Percentiles rank a stretch among this genome's conserved stretches.
These are phyloP conservation scores for Amanita rubescens DNA, from an alignment of 768 basidiomycete genomes.

Conservation along the genomic window DNA sequence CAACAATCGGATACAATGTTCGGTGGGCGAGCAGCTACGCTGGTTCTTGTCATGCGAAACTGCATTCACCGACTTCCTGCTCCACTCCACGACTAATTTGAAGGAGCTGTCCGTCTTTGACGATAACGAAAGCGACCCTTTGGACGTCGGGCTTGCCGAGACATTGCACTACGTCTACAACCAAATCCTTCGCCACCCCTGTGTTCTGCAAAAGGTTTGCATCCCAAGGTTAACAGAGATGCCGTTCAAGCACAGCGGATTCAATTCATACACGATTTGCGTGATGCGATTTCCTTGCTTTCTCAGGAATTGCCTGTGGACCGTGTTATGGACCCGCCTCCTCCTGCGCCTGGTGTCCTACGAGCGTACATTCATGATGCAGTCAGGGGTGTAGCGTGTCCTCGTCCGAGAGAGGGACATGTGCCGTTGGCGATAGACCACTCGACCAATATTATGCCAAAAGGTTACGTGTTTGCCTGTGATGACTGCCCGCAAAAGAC, in stretches of 20 bases:
- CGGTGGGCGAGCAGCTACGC: not conserved
- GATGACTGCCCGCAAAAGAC: not conserved
- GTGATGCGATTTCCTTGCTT: not conserved
- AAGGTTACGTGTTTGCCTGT: not conserved
- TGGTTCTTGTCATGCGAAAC: not conserved
- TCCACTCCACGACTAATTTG: not conserved
- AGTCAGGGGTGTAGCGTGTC: not conserved
- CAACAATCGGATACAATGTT: not conserved
- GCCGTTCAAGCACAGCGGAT: not conserved
- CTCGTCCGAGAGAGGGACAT: not conserved
- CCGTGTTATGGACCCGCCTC: not conserved
- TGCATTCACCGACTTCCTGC: not conserved
- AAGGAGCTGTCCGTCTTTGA: not conserved
- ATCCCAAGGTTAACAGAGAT: not conserved
- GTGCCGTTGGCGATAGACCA: not conserved
- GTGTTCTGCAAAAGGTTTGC: not conserved
- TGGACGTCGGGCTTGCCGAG: not conserved
- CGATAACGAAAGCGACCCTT: not conserved
- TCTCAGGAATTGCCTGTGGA: not conserved
- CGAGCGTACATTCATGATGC: not conserved
- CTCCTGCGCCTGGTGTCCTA: not conserved
- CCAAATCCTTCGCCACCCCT: not conserved
- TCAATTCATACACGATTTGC: not conserved
- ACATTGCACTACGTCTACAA: not conserved
- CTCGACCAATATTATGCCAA: not conserved